A percentile compares a stretch with the other conserved stretches of the same genome.
Conservation (phyloP, 2,329 filamentous ascomycete genomes). For the Parascedosporium putredinis region DNA sequence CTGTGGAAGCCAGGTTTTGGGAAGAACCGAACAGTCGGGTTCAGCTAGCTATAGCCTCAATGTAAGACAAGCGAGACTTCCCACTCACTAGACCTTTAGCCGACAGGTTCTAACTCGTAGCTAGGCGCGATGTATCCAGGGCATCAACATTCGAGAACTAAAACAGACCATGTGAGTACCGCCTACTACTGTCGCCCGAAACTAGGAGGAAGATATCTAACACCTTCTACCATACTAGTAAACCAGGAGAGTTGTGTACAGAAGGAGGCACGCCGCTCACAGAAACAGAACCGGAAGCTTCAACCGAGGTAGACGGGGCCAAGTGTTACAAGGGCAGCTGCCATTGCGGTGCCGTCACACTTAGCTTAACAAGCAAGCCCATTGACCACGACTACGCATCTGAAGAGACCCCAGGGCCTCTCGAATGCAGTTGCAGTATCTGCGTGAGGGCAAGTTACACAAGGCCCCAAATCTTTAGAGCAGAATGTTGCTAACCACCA, state of each 20-base stretch:
- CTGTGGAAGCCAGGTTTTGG: background rate
- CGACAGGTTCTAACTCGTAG: background rate
- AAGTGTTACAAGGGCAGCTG: no score
- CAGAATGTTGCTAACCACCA: background rate
- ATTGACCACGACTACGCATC: slow-evolving; percentile 26
- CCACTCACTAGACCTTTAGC: background rate
- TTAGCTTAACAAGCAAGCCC: slow-evolving; percentile 31
- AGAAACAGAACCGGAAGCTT: no score
- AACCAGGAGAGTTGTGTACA: no score
- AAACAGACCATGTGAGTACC: background rate
- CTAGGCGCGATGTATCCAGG: background rate
- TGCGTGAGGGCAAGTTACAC: slow-evolving; percentile 27
- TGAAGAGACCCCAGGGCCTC: background rate
- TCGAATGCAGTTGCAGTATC: slow-evolving; percentile 40
- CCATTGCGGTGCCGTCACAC: no score
- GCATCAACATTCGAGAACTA: background rate
- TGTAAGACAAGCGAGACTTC: no score
- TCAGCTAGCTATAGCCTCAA: background rate
- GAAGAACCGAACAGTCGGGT: background rate
- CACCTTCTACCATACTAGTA: no score
- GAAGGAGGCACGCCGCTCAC: no score
- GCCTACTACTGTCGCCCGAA: no score
- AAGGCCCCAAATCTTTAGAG: background rate
- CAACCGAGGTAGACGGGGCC: no score
- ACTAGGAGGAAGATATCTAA: no score